Evolutionary conservation across 2,329 filamentous ascomycete genomes (phyloP).

Genomic region (Samsoniella hepiali): DNA sequence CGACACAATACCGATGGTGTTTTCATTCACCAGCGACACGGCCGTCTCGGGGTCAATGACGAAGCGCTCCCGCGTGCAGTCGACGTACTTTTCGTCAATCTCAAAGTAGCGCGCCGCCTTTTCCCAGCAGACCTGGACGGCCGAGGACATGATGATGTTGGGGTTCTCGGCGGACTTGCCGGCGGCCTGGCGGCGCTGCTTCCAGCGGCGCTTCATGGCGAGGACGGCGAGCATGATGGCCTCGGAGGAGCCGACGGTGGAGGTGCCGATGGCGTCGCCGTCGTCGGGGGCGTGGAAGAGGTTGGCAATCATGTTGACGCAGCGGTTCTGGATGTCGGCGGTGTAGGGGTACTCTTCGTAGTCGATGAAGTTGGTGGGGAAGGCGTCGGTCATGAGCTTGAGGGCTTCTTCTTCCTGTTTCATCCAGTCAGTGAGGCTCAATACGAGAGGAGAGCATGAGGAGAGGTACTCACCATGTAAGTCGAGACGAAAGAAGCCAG

Average conservation of each 20-base stretch:
- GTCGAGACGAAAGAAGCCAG: slow-evolving; percentile 92
- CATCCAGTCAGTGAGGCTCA: slow-evolving; percentile 11
- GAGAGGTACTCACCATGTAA: slow-evolving; percentile 67
- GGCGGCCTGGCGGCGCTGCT: slow-evolving; percentile 76
- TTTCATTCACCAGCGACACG: slow-evolving; percentile 60
- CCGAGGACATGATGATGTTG: slow-evolving; percentile 94
- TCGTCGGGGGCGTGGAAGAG: slow-evolving; percentile 77
- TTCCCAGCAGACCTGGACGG: slow-evolving; percentile 97
- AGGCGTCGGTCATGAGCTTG: slow-evolving; percentile 89
- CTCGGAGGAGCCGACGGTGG: slow-evolving; percentile 85
- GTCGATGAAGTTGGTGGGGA: slow-evolving; percentile 94
- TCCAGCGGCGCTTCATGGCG: slow-evolving; percentile 95
- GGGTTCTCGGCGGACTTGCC: slow-evolving; percentile 78
- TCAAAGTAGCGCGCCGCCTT: slow-evolving; percentile 89
- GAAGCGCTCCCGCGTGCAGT: slow-evolving; percentile 58
- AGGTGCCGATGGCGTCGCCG: slow-evolving; percentile 77
- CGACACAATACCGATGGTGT: slow-evolving; percentile 84
- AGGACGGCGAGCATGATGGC: slow-evolving; percentile 79
- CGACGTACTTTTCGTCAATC: slow-evolving; percentile 80
- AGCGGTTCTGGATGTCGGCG: slow-evolving; percentile 86
- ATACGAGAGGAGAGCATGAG: no score
- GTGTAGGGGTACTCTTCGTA: slow-evolving; percentile 82
- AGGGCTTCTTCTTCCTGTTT: slow-evolving; percentile 87
- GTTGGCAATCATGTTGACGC: slow-evolving; percentile 84
- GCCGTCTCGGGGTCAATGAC: slow-evolving; percentile 63